These are phyloP conservation scores for Quercus glauca DNA, from an alignment of 306 rosid species.

Conservation along the genomic window DNA sequence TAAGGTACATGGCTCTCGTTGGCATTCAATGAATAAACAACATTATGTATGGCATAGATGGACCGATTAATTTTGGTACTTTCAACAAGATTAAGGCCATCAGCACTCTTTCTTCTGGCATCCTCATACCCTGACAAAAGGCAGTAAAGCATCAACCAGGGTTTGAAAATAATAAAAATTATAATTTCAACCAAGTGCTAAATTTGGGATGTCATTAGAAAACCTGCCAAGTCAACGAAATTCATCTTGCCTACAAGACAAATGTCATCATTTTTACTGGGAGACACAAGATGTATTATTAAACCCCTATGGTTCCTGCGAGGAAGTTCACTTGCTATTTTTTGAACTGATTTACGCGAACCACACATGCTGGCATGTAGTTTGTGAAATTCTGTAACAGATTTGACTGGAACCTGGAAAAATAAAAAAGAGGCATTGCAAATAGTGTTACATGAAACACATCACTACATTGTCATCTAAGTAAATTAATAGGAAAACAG, in stretches of 20 bases:
- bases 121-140: constrained; percentile 69
- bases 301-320: constrained; percentile 69
- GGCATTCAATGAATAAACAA: constrained; percentile 55
- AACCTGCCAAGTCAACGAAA: constrained; percentile 91
- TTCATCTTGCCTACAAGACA: constrained; percentile 57
- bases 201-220: background rate
- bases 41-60: constrained; percentile 66
- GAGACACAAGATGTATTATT: constrained; percentile 50
- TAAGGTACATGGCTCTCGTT: constrained; percentile 66
- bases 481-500: background rate
- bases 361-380: constrained; percentile 41
- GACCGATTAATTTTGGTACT: constrained; percentile 64
- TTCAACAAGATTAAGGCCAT: constrained; percentile 44
- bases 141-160: constrained; percentile 1
- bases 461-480: background rate
- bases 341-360: constrained; percentile 45
- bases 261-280: constrained; percentile 17
- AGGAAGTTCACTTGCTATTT: constrained; percentile 44
- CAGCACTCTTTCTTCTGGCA: constrained; percentile 55
- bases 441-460: background rate
- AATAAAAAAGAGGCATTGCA: constrained; percentile 1
- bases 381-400: constrained; percentile 57
- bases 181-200: background rate
- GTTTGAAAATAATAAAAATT: constrained; percentile 8
- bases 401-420: constrained; percentile 61